Conservation (phyloP, 192 early-diverging fungal species). For the Coemansia sp. region DNA sequence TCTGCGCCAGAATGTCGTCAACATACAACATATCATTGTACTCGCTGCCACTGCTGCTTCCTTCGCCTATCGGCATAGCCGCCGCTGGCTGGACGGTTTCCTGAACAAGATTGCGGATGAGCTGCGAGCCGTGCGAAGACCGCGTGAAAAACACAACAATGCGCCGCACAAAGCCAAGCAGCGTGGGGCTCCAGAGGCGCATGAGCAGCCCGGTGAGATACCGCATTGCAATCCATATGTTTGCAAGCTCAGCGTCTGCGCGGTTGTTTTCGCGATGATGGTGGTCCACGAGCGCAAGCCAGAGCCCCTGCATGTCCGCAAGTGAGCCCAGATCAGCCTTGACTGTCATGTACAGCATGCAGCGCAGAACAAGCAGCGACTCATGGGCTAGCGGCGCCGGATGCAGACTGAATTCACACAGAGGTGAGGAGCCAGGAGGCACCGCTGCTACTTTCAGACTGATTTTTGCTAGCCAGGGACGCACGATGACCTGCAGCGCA, state of each 20-base stretch:
- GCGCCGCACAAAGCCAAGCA: conserved; percentile 37
- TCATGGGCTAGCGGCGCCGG: conserved; percentile 32
- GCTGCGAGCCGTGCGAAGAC: conserved; percentile 31
- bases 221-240: conserved; percentile 38
- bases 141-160: conserved; percentile 49
- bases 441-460: not conserved
- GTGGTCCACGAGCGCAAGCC: conserved; percentile 33
- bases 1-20: conserved; percentile 10
- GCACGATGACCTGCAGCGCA: conserved; percentile 13
- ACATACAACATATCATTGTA: not conserved
- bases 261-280: not conserved
- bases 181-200: conserved; percentile 21
- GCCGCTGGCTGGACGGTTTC: conserved; percentile 31
- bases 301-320: conserved; percentile 35
- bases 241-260: not conserved
- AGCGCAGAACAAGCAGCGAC: conserved; percentile 44
- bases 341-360: conserved; percentile 46
- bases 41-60: not conserved
- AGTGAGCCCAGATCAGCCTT: conserved; percentile 18
- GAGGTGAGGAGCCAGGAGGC: not conserved
- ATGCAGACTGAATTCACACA: conserved; percentile 1
- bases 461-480: conserved; percentile 46
- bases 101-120: conserved; percentile 24
- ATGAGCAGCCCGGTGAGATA: conserved; percentile 32
- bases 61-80: conserved; percentile 14